Evolutionary conservation across 352 stramenopile genomes (phyloP), one percentile per base, ranked within the genome.

Genomic region (Globisporangium ultimum): DNA sequence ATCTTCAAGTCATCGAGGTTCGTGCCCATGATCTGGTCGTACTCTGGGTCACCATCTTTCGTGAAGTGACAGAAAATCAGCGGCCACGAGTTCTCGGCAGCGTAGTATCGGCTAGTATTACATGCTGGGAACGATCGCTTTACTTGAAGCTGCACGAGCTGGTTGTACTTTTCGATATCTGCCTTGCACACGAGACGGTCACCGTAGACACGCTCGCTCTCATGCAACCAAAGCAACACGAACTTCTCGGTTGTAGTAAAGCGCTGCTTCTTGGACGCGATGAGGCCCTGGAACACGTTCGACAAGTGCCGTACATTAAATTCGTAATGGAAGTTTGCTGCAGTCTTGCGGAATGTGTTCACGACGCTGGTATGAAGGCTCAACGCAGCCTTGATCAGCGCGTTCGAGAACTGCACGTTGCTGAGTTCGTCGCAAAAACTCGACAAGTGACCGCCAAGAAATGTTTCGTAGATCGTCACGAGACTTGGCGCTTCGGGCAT

Each of bases 271-370:
- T 97, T 93, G 2, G 89, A 96, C 0, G 96, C 88, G 34, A 98
- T 94, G 20, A 98, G 72, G 5, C 95, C 96, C 67, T 98, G 95
- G 68, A 98, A 98, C 0, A 98, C 91, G 58, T 98, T 98, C 38
- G 81, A 96, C 28, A 98, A 78, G 66, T 98, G 90, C 6, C 96
- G 89, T 45, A 98, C 96, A 53, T 98, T 98, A 68, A 98, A 98
- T 73, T 98, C 93, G 72, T 98, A 98, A 76, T 98, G 96, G 64
- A 98, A 98, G 63, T 98, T 98, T 7, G 85, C 83, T 4, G 95
- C 95, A 0, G 93, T 98, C 67, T 98, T 98, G n/a, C 89, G 78
- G 71, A 98, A 95, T 13, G 88, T 97, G 42, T 88, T 78, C 17
- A 92, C 81, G 22, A 98, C 89, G 28, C 85, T 89, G 43, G 80